Evolutionary conservation across 805 yeast genomes (phyloP).

Genomic region (Brettanomyces bruxellensis): DNA sequence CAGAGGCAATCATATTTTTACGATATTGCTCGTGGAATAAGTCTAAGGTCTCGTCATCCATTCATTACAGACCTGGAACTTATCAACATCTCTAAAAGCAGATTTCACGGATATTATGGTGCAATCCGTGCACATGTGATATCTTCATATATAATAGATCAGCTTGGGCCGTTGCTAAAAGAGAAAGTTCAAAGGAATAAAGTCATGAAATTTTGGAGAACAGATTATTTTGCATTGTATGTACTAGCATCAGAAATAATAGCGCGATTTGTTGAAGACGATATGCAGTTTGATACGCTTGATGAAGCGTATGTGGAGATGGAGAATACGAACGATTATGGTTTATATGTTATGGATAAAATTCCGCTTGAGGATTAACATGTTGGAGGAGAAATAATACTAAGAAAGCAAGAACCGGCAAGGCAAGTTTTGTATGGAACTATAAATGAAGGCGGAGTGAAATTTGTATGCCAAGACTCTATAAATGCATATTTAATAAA

Average conservation of each 20-base stretch:
- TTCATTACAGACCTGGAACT: slow-evolving; percentile 40
- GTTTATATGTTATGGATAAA: slow-evolving; percentile 25
- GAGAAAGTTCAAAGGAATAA: slow-evolving; percentile 25
- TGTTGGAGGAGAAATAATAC: no score
- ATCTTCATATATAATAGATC: slow-evolving; percentile 30
- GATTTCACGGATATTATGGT: slow-evolving; percentile 58
- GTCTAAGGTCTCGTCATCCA: slow-evolving; percentile 29
- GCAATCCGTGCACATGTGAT: slow-evolving; percentile 44
- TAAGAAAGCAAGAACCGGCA: no score
- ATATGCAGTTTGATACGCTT: slow-evolving; percentile 26
- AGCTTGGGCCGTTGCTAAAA: slow-evolving; percentile 24
- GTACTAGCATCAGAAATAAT: slow-evolving; percentile 59
- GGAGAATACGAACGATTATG: slow-evolving; percentile 33
- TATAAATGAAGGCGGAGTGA: no score
- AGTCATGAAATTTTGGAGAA: slow-evolving; percentile 54
- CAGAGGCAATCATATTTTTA: slow-evolving; percentile 39
- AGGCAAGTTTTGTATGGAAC: no score
- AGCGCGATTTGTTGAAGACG: slow-evolving; percentile 39
- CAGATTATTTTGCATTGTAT: slow-evolving; percentile 43
- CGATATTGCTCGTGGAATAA: slow-evolving; percentile 35
- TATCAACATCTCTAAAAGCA: slow-evolving; percentile 34
- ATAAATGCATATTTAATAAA: no score
- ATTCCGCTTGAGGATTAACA: neutral
- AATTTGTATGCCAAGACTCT: no score
- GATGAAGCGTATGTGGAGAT: slow-evolving; percentile 39